These are phyloP conservation scores for Xylariaceae sp. DNA, from an alignment of 2,329 filamentous ascomycete genomes.

Conservation along the genomic window DNA sequence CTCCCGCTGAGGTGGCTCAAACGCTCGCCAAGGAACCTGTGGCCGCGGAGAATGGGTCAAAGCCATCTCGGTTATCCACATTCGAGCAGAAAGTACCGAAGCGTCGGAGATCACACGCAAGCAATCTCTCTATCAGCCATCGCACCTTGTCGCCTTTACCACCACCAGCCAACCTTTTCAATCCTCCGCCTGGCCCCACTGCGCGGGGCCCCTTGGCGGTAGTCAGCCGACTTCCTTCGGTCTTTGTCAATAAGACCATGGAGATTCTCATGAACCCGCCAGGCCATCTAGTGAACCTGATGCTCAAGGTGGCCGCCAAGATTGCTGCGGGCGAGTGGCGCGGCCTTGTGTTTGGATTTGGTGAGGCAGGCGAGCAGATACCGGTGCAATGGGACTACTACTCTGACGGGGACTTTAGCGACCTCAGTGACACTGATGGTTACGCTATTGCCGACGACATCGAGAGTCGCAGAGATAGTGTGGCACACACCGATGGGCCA, in stretches of 20 bases:
- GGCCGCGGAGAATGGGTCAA: neutral
- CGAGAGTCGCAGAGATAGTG: conserved; percentile 20
- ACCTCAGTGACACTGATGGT: conserved; percentile 50
- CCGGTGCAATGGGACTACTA: conserved; percentile 60
- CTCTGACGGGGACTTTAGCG: conserved; percentile 50
- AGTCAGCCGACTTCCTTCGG: conserved; percentile 50
- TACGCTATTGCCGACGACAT: conserved; percentile 23
- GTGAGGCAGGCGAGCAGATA: conserved; percentile 49
- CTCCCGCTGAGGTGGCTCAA: neutral
- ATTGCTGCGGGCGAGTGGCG: conserved; percentile 63
- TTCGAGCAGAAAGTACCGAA: conserved; percentile 37
- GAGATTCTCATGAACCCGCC: conserved; percentile 77
- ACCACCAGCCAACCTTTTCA: conserved; percentile 60
- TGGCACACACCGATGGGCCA: conserved; percentile 9
- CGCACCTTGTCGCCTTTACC: conserved; percentile 63
- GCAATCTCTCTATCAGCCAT: conserved; percentile 45
- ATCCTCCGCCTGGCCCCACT: conserved; percentile 39
- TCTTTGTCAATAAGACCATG: conserved; percentile 70
- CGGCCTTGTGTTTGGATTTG: conserved; percentile 52
- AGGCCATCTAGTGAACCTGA: conserved; percentile 67
- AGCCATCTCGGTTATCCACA: conserved; percentile 25
- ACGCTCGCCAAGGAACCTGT: neutral
- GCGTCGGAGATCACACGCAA: conserved; percentile 51
- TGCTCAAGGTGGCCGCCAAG: conserved; percentile 74
- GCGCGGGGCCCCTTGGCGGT: conserved; percentile 39